Evolutionary conservation across 768 basidiomycete species (phyloP).

Genomic region (Lactarius hatsudake): DNA sequence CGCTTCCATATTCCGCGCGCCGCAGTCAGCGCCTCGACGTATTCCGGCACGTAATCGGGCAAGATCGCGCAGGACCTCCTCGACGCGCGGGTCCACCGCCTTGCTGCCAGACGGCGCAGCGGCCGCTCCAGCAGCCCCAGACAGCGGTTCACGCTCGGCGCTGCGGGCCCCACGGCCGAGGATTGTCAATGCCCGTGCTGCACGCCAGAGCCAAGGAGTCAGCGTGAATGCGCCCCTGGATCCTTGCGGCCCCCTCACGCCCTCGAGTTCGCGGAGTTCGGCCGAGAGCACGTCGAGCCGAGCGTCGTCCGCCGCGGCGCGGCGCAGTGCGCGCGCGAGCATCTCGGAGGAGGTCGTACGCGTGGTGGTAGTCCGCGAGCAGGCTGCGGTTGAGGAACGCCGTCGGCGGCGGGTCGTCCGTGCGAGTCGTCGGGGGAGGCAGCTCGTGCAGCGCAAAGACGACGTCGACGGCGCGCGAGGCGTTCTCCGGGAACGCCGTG

Average conservation of each 20-base stretch:
- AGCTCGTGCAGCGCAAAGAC: constrained; percentile 58
- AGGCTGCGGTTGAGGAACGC: constrained; percentile 65
- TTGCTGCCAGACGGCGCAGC: constrained; percentile 32
- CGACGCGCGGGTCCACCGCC: constrained; percentile 55
- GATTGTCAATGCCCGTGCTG: constrained; percentile 41
- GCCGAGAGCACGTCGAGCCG: constrained; percentile 57
- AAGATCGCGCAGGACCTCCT: constrained; percentile 77
- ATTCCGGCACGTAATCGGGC: constrained; percentile 54
- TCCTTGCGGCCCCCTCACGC: too few relatives aligned
- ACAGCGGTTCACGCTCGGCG: background rate
- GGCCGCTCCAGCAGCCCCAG: constrained; percentile 17
- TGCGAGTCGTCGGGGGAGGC: constrained; percentile 30
- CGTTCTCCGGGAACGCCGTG: constrained; percentile 38
- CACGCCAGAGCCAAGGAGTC: constrained; percentile 57
- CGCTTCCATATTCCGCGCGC: constrained; percentile 46
- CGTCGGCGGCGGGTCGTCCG: constrained; percentile 24
- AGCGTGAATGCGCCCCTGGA: constrained; percentile 61
- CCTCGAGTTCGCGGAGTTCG: constrained; percentile 44
- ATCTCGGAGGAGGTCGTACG: constrained; percentile 52
- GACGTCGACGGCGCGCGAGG: constrained; percentile 50
- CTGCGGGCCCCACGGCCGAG: constrained; percentile 34
- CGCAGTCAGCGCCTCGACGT: constrained; percentile 58
- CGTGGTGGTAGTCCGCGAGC: constrained; percentile 68
- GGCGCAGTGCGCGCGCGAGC: constrained; percentile 40
- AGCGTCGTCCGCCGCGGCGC: constrained; percentile 50